Percentiles rank a stretch among this genome's conserved stretches.
phyloP scores from a whole-genome alignment of 192 early-diverging fungal genomes.

The Backusella morwellensis region DNA sequence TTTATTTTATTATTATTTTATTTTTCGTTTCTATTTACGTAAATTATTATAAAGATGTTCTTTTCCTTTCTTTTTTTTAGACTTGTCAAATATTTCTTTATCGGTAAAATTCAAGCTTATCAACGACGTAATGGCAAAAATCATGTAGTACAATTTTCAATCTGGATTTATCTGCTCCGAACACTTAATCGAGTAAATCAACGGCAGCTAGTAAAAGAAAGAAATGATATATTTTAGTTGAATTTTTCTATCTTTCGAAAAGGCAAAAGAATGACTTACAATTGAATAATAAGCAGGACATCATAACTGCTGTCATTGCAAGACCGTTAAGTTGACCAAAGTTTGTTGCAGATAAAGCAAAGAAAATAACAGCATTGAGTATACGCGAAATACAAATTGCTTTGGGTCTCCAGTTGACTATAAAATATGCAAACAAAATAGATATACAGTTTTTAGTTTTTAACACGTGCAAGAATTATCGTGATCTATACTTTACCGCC shows the following conservation, averaged over 20 bases:
- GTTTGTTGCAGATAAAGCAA: slow-evolving; percentile 19
- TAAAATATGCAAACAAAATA: not conserved
- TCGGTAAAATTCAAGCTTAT: slow-evolving; percentile 1
- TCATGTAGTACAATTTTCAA: not conserved
- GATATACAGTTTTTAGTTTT: not conserved
- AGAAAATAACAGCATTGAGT: slow-evolving; percentile 33
- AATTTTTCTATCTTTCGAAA: not conserved
- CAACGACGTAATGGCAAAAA: slow-evolving; percentile 12
- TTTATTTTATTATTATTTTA: not conserved
- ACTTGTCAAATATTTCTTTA: not conserved
- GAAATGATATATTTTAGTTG: not conserved
- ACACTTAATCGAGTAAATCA: slow-evolving; percentile 24
- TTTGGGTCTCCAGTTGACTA: slow-evolving; percentile 15
- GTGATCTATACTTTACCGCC: slow-evolving; percentile 1
- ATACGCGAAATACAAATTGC: slow-evolving; percentile 26
- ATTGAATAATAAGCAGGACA: slow-evolving; percentile 28
- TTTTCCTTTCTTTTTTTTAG: not conserved
- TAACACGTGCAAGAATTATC: not conserved
- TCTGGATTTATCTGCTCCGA: not conserved
- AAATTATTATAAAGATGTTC: not conserved
- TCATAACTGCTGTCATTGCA: slow-evolving; percentile 24
- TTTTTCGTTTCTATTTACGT: not conserved
- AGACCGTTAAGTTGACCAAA: slow-evolving; percentile 22
- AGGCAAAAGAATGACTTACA: slow-evolving; percentile 22
- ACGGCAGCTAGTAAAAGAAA: slow-evolving; percentile 14